A percentile compares a stretch with the other conserved stretches of the same genome.
These are phyloP conservation scores for Nicotiana benthamiana DNA, from an alignment of 257 asterid genomes.

Conservation along the genomic window DNA sequence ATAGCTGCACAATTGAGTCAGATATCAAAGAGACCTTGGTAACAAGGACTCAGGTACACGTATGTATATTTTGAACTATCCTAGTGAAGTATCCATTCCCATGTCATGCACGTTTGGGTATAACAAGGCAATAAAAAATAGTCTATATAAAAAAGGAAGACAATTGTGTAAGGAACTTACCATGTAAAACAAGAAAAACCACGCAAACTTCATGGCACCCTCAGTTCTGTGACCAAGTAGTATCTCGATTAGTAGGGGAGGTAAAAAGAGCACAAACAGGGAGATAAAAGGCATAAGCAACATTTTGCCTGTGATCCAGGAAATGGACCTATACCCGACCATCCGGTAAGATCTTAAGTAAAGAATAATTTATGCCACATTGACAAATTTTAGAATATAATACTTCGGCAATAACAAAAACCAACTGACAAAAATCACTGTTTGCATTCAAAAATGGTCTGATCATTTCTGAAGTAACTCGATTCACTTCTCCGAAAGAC, in stretches of 20 bases:
- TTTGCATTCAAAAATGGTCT: not conserved
- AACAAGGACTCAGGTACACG: not conserved
- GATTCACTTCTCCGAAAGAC: not conserved
- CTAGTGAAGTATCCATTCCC: not conserved
- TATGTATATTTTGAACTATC: not conserved
- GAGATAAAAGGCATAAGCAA: not conserved
- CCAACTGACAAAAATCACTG: not conserved
- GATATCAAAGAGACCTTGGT: not conserved
- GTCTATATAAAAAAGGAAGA: not conserved
- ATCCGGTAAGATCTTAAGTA: not conserved
- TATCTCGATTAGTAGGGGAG: not conserved
- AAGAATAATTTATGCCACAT: not conserved
- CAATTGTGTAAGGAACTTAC: constrained; percentile 24
- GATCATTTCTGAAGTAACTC: not conserved
- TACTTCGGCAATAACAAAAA: not conserved
- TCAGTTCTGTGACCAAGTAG: constrained; percentile 53
- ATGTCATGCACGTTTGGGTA: not conserved
- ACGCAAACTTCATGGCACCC: constrained; percentile 78
- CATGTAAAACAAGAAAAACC: constrained; percentile 92
- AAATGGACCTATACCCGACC: not conserved
- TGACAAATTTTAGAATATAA: not conserved
- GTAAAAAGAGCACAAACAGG: not conserved
- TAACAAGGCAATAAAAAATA: not conserved
- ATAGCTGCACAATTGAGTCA: not conserved
- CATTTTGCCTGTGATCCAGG: not conserved